Evolutionary conservation across 352 stramenopile species (phyloP), one percentile per base, ranked within the genome.

Genomic region (Pythium scleroteichum): DNA sequence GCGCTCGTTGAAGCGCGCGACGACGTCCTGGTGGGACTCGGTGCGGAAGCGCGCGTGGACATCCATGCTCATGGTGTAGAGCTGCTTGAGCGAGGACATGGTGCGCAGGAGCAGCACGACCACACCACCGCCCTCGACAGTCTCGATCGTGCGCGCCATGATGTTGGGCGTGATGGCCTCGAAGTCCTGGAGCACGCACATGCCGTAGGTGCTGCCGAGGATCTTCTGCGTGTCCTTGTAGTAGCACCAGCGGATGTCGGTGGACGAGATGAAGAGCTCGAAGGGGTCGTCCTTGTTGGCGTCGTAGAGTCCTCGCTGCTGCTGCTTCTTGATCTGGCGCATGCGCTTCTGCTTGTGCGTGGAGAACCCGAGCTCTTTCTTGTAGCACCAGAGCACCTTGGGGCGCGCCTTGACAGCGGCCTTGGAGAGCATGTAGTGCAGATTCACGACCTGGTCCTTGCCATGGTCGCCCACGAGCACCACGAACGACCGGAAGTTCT

Each of bases 181-280:
- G 71, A 99, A 99, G 75, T 99, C 98, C 71, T 99, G 98, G 51
- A 99, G 76, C 29, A 99, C 97, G 60, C 97, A 90, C 81, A 99
- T 98, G 47, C 97, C 97, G 65, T 98, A 99, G 4, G 97, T 99
- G 54, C 94, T 94, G 45, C 98, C 98, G 47, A 99, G 79, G 48
- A 99, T 96, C 66, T 98, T 98, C 72, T 99, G 95, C n/a, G 96
- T 98, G 69, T 99, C 98, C 75, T 98, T 99, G 83, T 99, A 99
- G 78, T 99, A 99, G 77, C 95, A 99, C 97, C 97, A 99, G 46
- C 95, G 97, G 60, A 99, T 99, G 62, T 99, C 87, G 1, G 97
- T 99, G 62, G 88, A 96, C 58, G 89, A 97, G 41, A 99, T 92
- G 77, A 99, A 99, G 29, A 99, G 82, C 75, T 99, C 97, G 77